Conservation (phyloP, 805 yeast genomes). For the Cyberlindnera xylosilytica region DNA sequence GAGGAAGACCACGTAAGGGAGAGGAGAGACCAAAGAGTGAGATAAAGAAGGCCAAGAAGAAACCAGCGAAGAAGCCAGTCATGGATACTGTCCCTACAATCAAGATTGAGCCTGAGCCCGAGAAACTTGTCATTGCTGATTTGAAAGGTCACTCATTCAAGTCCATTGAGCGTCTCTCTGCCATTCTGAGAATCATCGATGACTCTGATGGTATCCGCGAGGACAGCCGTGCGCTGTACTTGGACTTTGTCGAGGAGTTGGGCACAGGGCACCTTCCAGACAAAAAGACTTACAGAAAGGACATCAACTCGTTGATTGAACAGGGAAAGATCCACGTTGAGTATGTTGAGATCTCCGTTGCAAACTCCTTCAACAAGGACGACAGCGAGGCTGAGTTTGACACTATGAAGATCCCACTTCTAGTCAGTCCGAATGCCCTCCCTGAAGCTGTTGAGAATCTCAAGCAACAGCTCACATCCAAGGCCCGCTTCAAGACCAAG, state of each 20-base stretch:
- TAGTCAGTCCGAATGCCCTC: constrained; percentile 26
- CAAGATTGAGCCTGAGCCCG: background rate
- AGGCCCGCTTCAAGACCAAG: background rate
- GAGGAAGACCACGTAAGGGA: constrained; percentile 28
- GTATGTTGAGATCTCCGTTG: constrained; percentile 24
- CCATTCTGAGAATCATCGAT: constrained; percentile 39
- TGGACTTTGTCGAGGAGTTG: constrained; percentile 36
- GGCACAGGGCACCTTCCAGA: constrained; percentile 44
- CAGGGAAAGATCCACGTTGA: constrained; percentile 29
- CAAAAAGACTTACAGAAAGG: constrained; percentile 49
- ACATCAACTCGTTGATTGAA: constrained; percentile 34
- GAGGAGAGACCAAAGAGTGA: constrained; percentile 18
- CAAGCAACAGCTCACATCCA: background rate
- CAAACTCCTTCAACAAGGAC: constrained; percentile 16
- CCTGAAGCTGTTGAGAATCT: constrained; percentile 5
- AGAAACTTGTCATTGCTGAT: constrained; percentile 27
- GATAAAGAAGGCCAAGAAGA: constrained; percentile 14
- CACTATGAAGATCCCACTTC: constrained; percentile 13
- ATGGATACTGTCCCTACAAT: no score
- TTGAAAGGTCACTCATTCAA: constrained; percentile 41
- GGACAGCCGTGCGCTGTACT: constrained; percentile 10
- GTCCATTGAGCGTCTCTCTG: constrained; percentile 41
- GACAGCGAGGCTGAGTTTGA: background rate
- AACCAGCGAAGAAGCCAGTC: constrained; percentile 4
- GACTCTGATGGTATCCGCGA: constrained; percentile 44